Base-by-base conservation (phyloP, 2,329 filamentous ascomycete genomes). In the Seiridium unicorne region DNA sequence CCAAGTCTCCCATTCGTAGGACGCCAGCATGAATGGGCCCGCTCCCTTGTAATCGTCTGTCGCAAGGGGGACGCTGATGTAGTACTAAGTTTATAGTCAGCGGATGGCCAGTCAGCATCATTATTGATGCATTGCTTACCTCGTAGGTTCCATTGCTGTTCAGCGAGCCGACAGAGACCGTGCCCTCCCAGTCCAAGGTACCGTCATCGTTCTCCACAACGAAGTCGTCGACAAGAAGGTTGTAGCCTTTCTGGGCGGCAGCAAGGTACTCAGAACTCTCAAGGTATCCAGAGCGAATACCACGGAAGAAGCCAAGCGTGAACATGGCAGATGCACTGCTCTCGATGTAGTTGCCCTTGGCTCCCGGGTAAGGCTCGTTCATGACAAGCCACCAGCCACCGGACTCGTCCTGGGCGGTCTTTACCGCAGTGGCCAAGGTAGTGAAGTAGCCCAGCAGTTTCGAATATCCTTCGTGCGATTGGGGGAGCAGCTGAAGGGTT, bases 351-450 rank as follows among this genome's bases (percentile, higher is more conserved):
- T 89, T 88, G 2, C 83, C 83, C 51, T 77, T 63, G 44, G 70
- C 65, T 1, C 76, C 78, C 0, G 79, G 76, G 58, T 81, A 79
- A 34, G 76, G 70, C 60, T 79, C 75, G 64, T 78, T 79, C 78
- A 87, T 83, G 48, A 87, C 74, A 56, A 86, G 72, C 80, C 82
- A 87, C 84, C 84, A 88, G 5, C 81, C 83, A 0, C 83, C 81
- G 2, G 64, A 65, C 18, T 66, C 61, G 60, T 83, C 80, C 51
- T 78, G 79, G 0, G 76, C 72, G 13, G 69, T 69, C 60, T 76
- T 74, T 11, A 83, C 63, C 2, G 76, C 78, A 0, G 72, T 69
- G 1, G 79, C 74, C 2, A 81, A 73, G 3, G 74, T 74, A 3
- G 69, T 69, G 56, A 79, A 77, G 65, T 80, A 79, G 3, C 62